These are phyloP conservation scores for Selenicereus undatus DNA, from an alignment of 148 eudicot genomes.

Conservation along the genomic window DNA sequence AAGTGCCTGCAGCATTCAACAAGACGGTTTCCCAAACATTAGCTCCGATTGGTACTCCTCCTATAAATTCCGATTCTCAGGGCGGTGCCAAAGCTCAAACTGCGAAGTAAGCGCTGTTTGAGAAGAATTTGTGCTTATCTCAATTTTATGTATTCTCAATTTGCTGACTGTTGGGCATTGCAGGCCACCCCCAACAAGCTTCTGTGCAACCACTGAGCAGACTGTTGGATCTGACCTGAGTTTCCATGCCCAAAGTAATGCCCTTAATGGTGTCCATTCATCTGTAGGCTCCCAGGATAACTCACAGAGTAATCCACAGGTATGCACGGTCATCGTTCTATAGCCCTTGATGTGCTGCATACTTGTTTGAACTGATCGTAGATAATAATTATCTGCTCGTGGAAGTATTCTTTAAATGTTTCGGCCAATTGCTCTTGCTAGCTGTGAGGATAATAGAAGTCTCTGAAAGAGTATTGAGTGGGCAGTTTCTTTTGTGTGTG, in stretches of 20 bases:
- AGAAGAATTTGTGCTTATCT: not conserved
- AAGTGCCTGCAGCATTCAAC: conserved; percentile 36
- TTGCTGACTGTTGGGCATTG: conserved; percentile 9
- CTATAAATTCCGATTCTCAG: conserved; percentile 45
- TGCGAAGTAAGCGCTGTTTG: conserved; percentile 43
- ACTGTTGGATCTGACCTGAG: conserved; percentile 34
- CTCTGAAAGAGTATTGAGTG: too few species aligned
- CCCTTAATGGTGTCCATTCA: conserved; percentile 40
- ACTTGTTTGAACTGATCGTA: not conserved
- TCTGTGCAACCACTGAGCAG: conserved; percentile 27
- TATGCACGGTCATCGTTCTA: conserved; percentile 22
- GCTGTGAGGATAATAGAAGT: too few species aligned
- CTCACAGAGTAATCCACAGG: conserved; percentile 56
- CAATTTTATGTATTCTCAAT: not conserved
- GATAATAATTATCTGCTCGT: too few species aligned
- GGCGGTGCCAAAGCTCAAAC: conserved; percentile 36
- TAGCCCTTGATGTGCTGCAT: conserved; percentile 9
- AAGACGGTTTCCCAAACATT: conserved; percentile 42
- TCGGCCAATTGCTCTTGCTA: too few species aligned
- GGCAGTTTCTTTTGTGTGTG: too few species aligned
- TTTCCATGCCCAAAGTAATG: conserved; percentile 49
- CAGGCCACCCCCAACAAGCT: conserved; percentile 46
- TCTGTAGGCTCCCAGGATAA: conserved; percentile 55
- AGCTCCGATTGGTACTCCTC: conserved; percentile 72
- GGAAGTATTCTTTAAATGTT: too few species aligned